Evolutionary conservation across 257 asterid species (phyloP), one percentile per base, ranked within the genome.

Genomic region (Gentiana dahurica): DNA sequence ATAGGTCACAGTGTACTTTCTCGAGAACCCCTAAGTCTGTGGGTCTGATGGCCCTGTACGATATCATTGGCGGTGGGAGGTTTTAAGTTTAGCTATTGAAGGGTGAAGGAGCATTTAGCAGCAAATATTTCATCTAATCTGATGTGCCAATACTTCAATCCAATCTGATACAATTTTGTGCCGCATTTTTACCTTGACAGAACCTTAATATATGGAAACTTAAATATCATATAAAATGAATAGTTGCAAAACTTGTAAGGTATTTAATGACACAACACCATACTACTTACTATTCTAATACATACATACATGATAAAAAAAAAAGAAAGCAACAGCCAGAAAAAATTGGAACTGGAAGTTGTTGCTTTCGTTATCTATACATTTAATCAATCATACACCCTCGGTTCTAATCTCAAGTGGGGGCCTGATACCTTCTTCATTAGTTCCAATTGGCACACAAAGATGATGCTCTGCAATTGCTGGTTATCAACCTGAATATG

Each of bases 31-130:
- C n/a, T n/a, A n/a, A n/a, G n/a, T n/a, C n/a, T 57, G 93, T 77
- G 43, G 89, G 85, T 56, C 64, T 74, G 60, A 92, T 77, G 45
- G 89, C 83, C 77, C 99, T 78, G 71, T 75, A 81, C 51, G 83
- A 72, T 66, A 92, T 86, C 50, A 55, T 44, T 35, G 95, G 55
- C 51, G 79, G 71, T 61, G 55, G 64, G 84, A 69, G 56, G 57
- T 72, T 68, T 78, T 73, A 74, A 68, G 76, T 59, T 80, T 78
- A 73, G 76, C 80, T 97, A 88, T 86, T 61, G 90, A 71, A 57
- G 63, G 61, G 60, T 59, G 51, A 33, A 49, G 49, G 49, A 61
- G 83, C 86, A 81, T 75, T 79, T 84, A 68, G 89, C 94, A 59
- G 62, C 59, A 72, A 83, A 79, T 47, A 72, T 63, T 68, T 71